Conservation (phyloP, 179 eudicot genomes). For the Gypsophila paniculata region DNA sequence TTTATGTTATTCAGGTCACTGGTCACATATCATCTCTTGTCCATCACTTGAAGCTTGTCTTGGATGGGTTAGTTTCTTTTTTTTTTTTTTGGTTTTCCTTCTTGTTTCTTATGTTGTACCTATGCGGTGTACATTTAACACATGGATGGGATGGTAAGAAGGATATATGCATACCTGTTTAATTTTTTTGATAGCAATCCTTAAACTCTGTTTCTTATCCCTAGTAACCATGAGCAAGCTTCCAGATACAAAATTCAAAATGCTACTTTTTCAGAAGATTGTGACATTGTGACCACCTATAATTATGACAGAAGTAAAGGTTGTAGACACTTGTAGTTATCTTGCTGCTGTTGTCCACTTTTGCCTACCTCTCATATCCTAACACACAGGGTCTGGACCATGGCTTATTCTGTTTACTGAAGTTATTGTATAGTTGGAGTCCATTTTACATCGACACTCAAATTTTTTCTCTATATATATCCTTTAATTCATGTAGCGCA, state of each 20-base stretch:
- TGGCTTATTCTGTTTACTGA: too few relatives aligned
- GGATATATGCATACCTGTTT: not conserved
- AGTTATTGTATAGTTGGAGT: too few relatives aligned
- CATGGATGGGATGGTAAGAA: too few relatives aligned
- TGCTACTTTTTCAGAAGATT: not conserved
- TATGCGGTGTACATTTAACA: too few relatives aligned
- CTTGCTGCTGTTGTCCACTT: too few relatives aligned
- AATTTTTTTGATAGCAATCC: not conserved
- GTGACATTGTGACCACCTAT: not conserved
- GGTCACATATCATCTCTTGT: constrained; percentile 95
- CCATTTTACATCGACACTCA: too few relatives aligned
- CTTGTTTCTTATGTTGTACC: not conserved
- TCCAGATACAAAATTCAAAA: not conserved
- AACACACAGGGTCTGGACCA: too few relatives aligned
- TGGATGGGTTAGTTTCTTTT: constrained; percentile 76
- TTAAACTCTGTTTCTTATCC: not conserved
- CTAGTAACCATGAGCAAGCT: not conserved
- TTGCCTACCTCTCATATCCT: too few relatives aligned
- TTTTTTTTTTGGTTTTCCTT: constrained; percentile 15
- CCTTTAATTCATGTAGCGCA: too few relatives aligned
- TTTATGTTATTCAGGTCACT: constrained; percentile 62
- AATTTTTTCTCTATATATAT: too few relatives aligned
- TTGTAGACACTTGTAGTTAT: not conserved
- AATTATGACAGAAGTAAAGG: not conserved
- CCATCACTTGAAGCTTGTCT: constrained; percentile 95